Evolutionary conservation across 2,329 filamentous ascomycete species (phyloP).

Genomic region (Xylaria sp.): DNA sequence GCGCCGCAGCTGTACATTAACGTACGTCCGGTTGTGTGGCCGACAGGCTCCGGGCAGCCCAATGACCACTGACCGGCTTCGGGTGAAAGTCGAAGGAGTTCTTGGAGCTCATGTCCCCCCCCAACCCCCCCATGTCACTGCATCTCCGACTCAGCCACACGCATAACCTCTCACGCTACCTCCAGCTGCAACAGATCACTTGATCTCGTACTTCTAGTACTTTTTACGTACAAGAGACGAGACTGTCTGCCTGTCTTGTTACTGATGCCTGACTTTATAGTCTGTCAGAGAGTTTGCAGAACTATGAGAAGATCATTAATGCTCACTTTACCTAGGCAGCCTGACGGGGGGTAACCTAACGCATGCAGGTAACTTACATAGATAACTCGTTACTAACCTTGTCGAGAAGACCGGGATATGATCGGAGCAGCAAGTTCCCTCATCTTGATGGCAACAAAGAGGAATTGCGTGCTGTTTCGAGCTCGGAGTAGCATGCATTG

Average conservation of each 20-base stretch:
- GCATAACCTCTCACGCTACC: slow-evolving; percentile 4
- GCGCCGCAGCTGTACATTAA: slow-evolving; percentile 14
- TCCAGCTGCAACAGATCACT: neutral
- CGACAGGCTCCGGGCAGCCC: neutral
- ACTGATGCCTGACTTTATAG: neutral
- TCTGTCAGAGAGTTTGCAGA: neutral
- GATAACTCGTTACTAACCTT: too few relatives aligned
- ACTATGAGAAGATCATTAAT: neutral
- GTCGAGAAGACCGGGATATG: neutral
- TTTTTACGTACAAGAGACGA: slow-evolving; percentile 21
- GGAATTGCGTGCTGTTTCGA: neutral
- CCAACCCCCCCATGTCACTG: neutral
- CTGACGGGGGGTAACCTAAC: too few relatives aligned
- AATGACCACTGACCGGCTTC: slow-evolving; percentile 13
- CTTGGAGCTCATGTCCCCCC: neutral
- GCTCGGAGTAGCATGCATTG: neutral
- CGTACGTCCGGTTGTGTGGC: slow-evolving; percentile 4
- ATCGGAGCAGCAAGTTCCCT: neutral
- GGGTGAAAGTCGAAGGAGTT: slow-evolving; percentile 1
- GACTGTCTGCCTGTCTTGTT: neutral
- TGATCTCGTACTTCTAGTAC: slow-evolving; percentile 2
- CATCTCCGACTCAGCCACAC: neutral
- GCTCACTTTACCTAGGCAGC: neutral
- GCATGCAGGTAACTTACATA: too few relatives aligned
- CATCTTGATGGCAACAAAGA: neutral